Percentiles rank a stretch among this genome's conserved stretches.
These are phyloP conservation scores for Aquilaria agallochum DNA, from an alignment of 441 rosid species.

Conservation along the genomic window DNA sequence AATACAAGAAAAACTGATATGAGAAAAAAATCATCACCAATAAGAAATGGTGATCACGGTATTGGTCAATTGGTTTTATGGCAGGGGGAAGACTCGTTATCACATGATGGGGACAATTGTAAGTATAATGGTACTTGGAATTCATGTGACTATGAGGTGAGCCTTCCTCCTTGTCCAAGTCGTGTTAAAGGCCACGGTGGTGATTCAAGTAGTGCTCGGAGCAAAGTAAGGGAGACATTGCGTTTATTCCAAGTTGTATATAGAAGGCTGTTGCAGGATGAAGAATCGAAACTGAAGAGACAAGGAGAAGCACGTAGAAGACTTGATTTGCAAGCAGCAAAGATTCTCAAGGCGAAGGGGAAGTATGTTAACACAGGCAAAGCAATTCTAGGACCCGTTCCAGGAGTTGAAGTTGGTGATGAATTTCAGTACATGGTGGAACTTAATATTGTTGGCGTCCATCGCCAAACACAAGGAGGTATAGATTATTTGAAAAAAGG, in stretches of 20 bases:
- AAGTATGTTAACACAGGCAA: conserved; percentile 36
- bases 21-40: conserved; percentile 9
- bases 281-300: conserved; percentile 42
- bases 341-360: conserved; percentile 48
- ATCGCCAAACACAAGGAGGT: conserved; percentile 68
- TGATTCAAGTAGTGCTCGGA: conserved; percentile 32
- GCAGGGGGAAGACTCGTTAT: conserved; percentile 19
- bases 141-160: conserved; percentile 20
- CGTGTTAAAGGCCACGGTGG: conserved; percentile 16
- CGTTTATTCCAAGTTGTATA: conserved; percentile 63
- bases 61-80: conserved; percentile 12
- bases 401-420: conserved; percentile 91
- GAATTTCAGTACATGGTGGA: conserved; percentile 83
- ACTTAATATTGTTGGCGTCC: conserved; percentile 81
- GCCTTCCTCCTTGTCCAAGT: conserved; percentile 45
- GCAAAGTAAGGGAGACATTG: conserved; percentile 64
- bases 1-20: conserved; percentile 15
- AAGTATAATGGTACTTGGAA: conserved; percentile 15
- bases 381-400: conserved; percentile 63
- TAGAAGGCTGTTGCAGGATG: conserved; percentile 64
- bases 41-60: conserved; percentile 3
- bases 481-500: conserved; percentile 63
- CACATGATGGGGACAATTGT: conserved; percentile 15
- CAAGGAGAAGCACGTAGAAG: conserved; percentile 34
- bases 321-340: conserved; percentile 55